These are phyloP conservation scores for Anthracocystis walkeri DNA, from an alignment of 1,284 basidiomycete species.

Conservation along the genomic window DNA sequence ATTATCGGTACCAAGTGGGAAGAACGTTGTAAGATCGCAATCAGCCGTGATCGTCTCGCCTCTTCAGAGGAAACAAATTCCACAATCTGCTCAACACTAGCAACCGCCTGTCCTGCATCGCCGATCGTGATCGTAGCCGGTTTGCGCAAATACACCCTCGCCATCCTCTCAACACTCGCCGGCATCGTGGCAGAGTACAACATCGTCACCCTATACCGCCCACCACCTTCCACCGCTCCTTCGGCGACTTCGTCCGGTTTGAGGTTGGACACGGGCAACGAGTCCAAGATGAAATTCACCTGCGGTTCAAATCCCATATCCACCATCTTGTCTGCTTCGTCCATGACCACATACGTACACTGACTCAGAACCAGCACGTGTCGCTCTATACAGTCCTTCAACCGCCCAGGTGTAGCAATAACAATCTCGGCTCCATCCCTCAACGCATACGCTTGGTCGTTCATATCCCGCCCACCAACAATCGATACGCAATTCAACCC, in stretches of 20 bases:
- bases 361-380: conserved; percentile 94
- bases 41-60: conserved; percentile 89
- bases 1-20: conserved; percentile 91
- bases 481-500: conserved; percentile 95
- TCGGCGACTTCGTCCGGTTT: conserved; percentile 77
- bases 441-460: conserved; percentile 96
- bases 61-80: conserved; percentile 94
- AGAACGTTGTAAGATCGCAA: conserved; percentile 86
- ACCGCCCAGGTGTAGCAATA: conserved; percentile 95
- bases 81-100: conserved; percentile 95
- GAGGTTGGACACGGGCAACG: conserved; percentile 85
- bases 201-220: conserved; percentile 71
- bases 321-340: conserved; percentile 99
- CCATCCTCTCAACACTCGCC: conserved; percentile 89
- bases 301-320: conserved; percentile 95
- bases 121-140: conserved; percentile 97
- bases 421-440: conserved; percentile 97
- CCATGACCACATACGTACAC: conserved; percentile 98
- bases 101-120: conserved; percentile 95
- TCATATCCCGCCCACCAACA: conserved; percentile 90
- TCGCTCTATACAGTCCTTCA: conserved; percentile 96
- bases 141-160: conserved; percentile 89
- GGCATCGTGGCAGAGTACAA: conserved; percentile 99
- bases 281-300: conserved; percentile 93
- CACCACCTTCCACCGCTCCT: conserved; percentile 53